Percentiles rank a stretch among this genome's conserved stretches.
Evolutionary conservation across 2,329 filamentous ascomycete species (phyloP).

Genomic region (Phaeosphaeria sp.): DNA sequence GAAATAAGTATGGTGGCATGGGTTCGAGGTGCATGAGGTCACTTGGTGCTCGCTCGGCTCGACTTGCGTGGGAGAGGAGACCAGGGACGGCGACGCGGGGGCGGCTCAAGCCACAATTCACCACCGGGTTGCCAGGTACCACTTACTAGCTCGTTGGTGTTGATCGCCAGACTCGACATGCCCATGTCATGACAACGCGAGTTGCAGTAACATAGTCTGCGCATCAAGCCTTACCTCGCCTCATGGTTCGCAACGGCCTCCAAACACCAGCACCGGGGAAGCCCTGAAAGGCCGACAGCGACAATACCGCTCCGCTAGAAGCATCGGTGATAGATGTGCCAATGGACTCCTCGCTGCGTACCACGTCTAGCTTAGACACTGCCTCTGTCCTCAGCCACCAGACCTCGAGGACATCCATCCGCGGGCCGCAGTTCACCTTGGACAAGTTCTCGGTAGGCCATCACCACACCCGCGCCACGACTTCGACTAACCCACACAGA

Average conservation of each 20-base stretch:
- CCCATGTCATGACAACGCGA: background rate
- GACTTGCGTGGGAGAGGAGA: slow-evolving; percentile 14
- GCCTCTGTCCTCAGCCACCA: slow-evolving; percentile 50
- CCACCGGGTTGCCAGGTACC: background rate
- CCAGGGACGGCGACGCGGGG: slow-evolving; percentile 26
- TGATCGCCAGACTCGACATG: background rate
- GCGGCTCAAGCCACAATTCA: slow-evolving; percentile 34
- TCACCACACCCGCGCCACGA: background rate
- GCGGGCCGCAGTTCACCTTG: slow-evolving; percentile 76
- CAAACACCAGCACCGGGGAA: slow-evolving; percentile 19
- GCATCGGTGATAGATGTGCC: too few species aligned
- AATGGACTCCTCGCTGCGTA: background rate
- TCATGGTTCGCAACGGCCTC: slow-evolving; percentile 18
- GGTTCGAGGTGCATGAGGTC: slow-evolving; percentile 20
- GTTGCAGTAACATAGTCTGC: background rate
- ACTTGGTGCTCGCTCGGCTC: slow-evolving; percentile 15
- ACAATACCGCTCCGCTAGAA: slow-evolving; percentile 14
- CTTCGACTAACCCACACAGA: slow-evolving; percentile 33
- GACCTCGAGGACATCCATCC: slow-evolving; percentile 48
- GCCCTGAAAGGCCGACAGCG: slow-evolving; percentile 17
- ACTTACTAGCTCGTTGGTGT: background rate
- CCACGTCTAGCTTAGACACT: slow-evolving; percentile 46
- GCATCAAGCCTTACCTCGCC: slow-evolving; percentile 5
- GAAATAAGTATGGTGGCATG: background rate
- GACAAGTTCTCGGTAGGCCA: slow-evolving; percentile 67